Percentiles rank a stretch among this genome's conserved stretches.
phyloP scores from a whole-genome alignment of 2,329 filamentous ascomycete species.

The Colletotrichum tropicale region DNA sequence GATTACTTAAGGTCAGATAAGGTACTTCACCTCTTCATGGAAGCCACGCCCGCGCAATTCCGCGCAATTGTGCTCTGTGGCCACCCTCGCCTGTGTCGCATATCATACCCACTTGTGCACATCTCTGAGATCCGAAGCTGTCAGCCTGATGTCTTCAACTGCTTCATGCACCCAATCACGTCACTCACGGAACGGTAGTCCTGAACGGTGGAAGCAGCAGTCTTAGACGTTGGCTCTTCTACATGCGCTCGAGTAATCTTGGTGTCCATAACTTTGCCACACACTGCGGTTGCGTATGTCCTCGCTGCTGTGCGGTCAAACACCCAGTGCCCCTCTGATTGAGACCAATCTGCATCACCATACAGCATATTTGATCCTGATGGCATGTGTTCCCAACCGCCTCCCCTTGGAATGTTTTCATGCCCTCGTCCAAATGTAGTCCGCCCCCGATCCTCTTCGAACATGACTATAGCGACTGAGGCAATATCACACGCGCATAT shows the following conservation, averaged over 20 bases:
- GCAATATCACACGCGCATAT: not conserved
- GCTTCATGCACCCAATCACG: not conserved
- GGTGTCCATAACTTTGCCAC: not conserved
- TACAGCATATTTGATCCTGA: not conserved
- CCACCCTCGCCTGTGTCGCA: not conserved
- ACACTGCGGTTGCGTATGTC: not conserved
- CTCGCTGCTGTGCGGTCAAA: not conserved
- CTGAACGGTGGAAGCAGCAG: not conserved
- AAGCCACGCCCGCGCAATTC: not conserved
- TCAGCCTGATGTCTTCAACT: not conserved
- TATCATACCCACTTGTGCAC: not conserved
- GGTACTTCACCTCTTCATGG: not conserved
- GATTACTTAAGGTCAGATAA: not conserved
- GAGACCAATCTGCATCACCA: not conserved
- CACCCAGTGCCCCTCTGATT: not conserved
- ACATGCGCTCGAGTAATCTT: not conserved
- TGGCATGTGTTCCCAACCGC: not conserved
- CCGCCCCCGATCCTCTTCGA: not conserved
- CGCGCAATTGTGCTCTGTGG: not conserved
- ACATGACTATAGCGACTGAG: not conserved
- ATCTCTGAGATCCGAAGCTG: not conserved
- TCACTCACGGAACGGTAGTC: not conserved
- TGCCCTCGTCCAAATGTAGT: not conserved
- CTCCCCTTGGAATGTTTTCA: not conserved
- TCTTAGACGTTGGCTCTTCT: not conserved